Evolutionary conservation across 805 yeast species (phyloP).

Genomic region (Candida mattraensis): DNA sequence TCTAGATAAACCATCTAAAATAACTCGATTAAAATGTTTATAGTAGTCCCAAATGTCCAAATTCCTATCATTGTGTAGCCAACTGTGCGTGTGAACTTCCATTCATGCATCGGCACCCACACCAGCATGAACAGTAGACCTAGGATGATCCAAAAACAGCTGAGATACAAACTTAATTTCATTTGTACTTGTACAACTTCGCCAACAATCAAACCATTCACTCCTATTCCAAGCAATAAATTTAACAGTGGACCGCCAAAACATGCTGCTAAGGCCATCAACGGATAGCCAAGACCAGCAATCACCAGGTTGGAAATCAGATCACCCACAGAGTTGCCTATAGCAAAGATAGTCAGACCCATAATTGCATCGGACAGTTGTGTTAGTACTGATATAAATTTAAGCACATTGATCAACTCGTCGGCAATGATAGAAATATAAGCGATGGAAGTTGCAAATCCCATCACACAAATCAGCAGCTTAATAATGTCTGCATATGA

Average conservation of each 20-base stretch:
- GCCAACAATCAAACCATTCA: constrained; percentile 58
- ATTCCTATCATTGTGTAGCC: constrained; percentile 41
- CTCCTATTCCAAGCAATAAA: constrained; percentile 75
- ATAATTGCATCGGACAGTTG: constrained; percentile 72
- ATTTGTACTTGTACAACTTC: constrained; percentile 32
- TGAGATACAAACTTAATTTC: constrained; percentile 40
- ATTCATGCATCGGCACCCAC: constrained; percentile 40
- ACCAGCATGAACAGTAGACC: constrained; percentile 39
- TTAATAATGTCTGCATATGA: constrained; percentile 24
- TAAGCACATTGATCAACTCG: constrained; percentile 64
- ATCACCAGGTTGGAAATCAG: constrained; percentile 79
- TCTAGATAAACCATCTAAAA: constrained; percentile 31
- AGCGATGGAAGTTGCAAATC: constrained; percentile 64
- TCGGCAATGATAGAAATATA: constrained; percentile 72
- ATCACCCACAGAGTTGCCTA: constrained; percentile 93
- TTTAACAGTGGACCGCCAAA: constrained; percentile 90
- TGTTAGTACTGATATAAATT: constrained; percentile 57
- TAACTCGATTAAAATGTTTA: constrained; percentile 32
- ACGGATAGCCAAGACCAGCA: constrained; percentile 76
- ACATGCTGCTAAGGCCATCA: constrained; percentile 94
- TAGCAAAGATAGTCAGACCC: constrained; percentile 85
- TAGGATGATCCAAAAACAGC: constrained; percentile 40
- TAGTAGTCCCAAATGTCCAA: constrained; percentile 42
- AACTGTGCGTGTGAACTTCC: constrained; percentile 40
- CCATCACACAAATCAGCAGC: constrained; percentile 43